Evolutionary conservation across 208 protist genomes (phyloP).

Genomic region (Acanthamoeba sp.): DNA sequence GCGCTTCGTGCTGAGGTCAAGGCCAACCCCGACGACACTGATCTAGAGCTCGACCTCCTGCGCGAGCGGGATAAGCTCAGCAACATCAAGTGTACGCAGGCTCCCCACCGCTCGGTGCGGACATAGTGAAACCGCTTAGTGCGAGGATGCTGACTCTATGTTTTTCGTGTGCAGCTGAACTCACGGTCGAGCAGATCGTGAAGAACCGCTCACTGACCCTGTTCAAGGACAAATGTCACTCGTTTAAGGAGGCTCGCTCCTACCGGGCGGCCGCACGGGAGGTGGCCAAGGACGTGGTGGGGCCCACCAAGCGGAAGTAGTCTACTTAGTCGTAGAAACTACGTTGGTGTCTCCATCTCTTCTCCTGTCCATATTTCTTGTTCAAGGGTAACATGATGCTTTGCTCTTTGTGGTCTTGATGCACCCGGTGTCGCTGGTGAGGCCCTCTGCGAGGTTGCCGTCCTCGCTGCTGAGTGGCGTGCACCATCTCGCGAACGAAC

Average conservation of each 20-base stretch:
- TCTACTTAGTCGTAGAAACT: no score
- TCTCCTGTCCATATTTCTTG: no score
- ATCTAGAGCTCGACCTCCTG: conserved; percentile 55
- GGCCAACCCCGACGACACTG: conserved; percentile 41
- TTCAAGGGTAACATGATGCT: no score
- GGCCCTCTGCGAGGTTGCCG: no score
- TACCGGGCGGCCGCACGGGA: neutral
- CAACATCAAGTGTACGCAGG: conserved; percentile 50
- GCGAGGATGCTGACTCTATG: neutral
- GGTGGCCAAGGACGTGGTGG: conserved; percentile 29
- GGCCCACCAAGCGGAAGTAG: neutral
- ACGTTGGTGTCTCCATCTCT: no score
- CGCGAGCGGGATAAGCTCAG: conserved; percentile 17
- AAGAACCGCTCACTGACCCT: conserved; percentile 60
- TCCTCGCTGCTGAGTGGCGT: no score
- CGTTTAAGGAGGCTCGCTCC: conserved; percentile 1
- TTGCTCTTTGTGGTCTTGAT: no score
- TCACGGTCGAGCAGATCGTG: conserved; percentile 56
- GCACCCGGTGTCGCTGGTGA: no score
- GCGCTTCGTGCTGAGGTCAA: conserved; percentile 7
- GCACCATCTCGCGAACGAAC: no score
- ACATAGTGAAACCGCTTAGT: neutral
- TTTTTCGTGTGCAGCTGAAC: neutral
- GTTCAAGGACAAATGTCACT: conserved; percentile 65
- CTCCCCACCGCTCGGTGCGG: neutral